These are phyloP conservation scores for Exophiala phaeomuriformis DNA, from an alignment of 2,329 filamentous ascomycete species.

Conservation along the genomic window DNA sequence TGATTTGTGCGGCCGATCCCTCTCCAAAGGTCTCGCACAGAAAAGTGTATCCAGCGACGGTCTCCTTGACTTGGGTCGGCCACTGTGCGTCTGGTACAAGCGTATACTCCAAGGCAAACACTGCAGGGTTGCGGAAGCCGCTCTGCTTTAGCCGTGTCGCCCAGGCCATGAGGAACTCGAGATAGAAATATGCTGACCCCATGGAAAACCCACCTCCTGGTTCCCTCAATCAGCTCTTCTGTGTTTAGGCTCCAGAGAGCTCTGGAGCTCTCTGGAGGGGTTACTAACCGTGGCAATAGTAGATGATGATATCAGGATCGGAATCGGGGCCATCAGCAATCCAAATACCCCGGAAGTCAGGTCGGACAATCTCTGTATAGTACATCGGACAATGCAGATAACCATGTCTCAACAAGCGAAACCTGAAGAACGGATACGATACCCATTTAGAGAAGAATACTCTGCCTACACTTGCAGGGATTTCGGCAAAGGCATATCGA, in stretches of 20 bases:
- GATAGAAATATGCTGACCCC: slow-evolving; percentile 75
- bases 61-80: slow-evolving; percentile 65
- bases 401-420: slow-evolving; percentile 68
- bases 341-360: slow-evolving; percentile 60
- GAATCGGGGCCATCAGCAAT: slow-evolving; percentile 52
- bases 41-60: slow-evolving; percentile 56
- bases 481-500: slow-evolving; percentile 65
- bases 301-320: slow-evolving; percentile 67
- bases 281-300: slow-evolving; percentile 66
- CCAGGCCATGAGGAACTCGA: slow-evolving; percentile 73
- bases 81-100: slow-evolving; percentile 67
- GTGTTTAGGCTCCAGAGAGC: too few species aligned
- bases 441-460: slow-evolving; percentile 73
- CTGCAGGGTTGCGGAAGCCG: slow-evolving; percentile 66
- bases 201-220: slow-evolving; percentile 75
- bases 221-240: slow-evolving; percentile 11
- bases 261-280: not conserved
- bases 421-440: slow-evolving; percentile 64
- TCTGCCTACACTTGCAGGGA: slow-evolving; percentile 60
- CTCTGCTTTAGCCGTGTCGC: slow-evolving; percentile 55
- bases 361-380: slow-evolving; percentile 54
- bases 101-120: slow-evolving; percentile 75
- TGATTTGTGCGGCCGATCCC: slow-evolving; percentile 46
- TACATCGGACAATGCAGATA: slow-evolving; percentile 54
- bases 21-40: slow-evolving; percentile 22